A percentile compares a stretch with the other conserved stretches of the same genome.
These are phyloP conservation scores for Xylariaceae sp. DNA, from an alignment of 2,329 filamentous ascomycete genomes.

Conservation along the genomic window DNA sequence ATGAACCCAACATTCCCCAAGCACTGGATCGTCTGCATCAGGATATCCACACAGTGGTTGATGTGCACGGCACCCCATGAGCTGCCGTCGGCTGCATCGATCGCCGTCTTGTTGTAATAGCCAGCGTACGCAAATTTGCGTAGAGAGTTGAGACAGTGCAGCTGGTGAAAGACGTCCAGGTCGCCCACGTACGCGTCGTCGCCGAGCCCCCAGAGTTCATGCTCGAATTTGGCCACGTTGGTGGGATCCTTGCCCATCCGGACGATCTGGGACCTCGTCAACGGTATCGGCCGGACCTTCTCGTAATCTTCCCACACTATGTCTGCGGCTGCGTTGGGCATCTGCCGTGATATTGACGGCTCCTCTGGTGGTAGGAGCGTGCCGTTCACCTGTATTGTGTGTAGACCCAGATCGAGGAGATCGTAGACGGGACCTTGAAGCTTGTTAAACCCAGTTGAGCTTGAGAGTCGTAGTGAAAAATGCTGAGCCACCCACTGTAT, in stretches of 20 bases:
- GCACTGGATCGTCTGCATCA: constrained; percentile 44
- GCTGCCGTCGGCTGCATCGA: constrained; percentile 22
- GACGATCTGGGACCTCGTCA: constrained; percentile 37
- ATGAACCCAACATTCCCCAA: constrained; percentile 44
- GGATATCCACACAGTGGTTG: constrained; percentile 45
- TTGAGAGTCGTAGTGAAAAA: no score
- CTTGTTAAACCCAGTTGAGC: constrained; percentile 1
- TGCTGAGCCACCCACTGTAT: constrained; percentile 2
- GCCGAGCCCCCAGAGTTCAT: constrained; percentile 41
- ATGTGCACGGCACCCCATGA: constrained; percentile 38
- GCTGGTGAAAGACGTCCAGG: constrained; percentile 42
- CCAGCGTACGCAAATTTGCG: constrained; percentile 36
- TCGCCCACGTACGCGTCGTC: constrained; percentile 42
- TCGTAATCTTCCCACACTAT: constrained; percentile 41
- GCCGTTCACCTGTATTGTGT: constrained; percentile 31
- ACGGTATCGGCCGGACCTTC: constrained; percentile 34
- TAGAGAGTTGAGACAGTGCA: constrained; percentile 44
- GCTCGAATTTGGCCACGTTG: constrained; percentile 34
- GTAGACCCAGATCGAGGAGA: constrained; percentile 30
- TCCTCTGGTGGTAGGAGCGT: constrained; percentile 35
- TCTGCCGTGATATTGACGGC: constrained; percentile 35
- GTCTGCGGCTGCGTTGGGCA: constrained; percentile 40
- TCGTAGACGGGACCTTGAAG: constrained; percentile 31
- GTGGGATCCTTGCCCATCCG: constrained; percentile 42
- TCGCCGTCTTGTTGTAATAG: constrained; percentile 33